Percentiles rank a stretch among this genome's conserved stretches.
Evolutionary conservation across 2,329 filamentous ascomycete species (phyloP).

Genomic region (Talaromyces sp.): DNA sequence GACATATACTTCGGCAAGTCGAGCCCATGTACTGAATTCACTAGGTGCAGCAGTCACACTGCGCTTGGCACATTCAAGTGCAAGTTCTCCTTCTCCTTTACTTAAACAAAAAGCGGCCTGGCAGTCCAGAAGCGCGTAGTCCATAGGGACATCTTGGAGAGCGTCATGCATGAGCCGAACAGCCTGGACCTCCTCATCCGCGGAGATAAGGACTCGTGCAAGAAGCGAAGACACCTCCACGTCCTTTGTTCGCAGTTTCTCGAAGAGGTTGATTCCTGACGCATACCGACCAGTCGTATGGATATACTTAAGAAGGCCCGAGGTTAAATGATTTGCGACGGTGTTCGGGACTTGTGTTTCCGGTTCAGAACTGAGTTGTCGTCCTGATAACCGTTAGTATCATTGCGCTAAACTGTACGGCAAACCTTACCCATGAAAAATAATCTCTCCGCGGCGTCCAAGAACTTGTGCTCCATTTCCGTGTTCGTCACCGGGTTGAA

Average conservation of each 20-base stretch:
- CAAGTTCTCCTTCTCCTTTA: constrained; percentile 83
- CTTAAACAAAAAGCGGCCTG: constrained; percentile 88
- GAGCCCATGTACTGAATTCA: constrained; percentile 95
- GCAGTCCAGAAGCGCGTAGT: constrained; percentile 92
- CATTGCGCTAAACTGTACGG: background rate
- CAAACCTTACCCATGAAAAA: constrained; percentile 77
- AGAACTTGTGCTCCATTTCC: constrained; percentile 94
- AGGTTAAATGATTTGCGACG: constrained; percentile 91
- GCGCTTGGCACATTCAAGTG: constrained; percentile 87
- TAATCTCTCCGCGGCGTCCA: constrained; percentile 87
- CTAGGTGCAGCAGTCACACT: constrained; percentile 93
- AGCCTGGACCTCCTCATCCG: constrained; percentile 95
- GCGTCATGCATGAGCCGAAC: constrained; percentile 84
- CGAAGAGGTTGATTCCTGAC: constrained; percentile 95
- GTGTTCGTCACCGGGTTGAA: constrained; percentile 98
- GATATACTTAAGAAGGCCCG: constrained; percentile 92
- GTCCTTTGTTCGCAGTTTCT: constrained; percentile 87
- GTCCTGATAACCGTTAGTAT: constrained; percentile 54
- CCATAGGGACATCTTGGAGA: constrained; percentile 90
- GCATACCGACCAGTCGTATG: constrained; percentile 90
- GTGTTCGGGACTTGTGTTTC: constrained; percentile 97
- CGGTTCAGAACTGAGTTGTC: constrained; percentile 93
- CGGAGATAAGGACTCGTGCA: constrained; percentile 86
- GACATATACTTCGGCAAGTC: constrained; percentile 89
- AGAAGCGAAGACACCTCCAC: constrained; percentile 91